Conservation (phyloP, 352 stramenopile species). For the Globisporangium spinosum region DNA sequence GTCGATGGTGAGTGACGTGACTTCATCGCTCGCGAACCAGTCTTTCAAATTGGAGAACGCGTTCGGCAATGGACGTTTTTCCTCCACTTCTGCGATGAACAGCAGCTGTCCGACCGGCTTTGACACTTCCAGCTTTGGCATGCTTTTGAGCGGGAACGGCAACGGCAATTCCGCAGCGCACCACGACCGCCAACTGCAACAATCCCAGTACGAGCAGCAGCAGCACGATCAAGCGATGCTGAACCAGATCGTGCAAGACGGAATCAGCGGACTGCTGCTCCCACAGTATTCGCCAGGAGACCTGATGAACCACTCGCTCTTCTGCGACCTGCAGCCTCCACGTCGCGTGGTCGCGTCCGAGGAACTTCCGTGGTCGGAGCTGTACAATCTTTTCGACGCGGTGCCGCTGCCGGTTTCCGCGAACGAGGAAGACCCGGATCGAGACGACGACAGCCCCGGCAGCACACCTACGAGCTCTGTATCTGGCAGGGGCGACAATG, state of each 20-base stretch:
- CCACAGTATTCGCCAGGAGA: slow-evolving; percentile 31
- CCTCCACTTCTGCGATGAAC: background rate
- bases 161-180: background rate
- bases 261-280: slow-evolving; percentile 18
- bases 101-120: slow-evolving; percentile 28
- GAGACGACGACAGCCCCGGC: slow-evolving; percentile 45
- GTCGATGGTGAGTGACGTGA: slow-evolving; percentile 16
- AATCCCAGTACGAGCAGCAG: slow-evolving; percentile 29
- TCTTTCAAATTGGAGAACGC: slow-evolving; percentile 38
- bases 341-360: slow-evolving; percentile 66
- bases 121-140: slow-evolving; percentile 35
- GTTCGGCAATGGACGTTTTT: slow-evolving; percentile 17
- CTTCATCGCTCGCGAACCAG: slow-evolving; percentile 8
- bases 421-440: slow-evolving; percentile 52
- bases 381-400: slow-evolving; percentile 78
- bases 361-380: slow-evolving; percentile 75
- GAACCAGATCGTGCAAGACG: slow-evolving; percentile 17
- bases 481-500: slow-evolving; percentile 17
- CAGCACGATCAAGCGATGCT: slow-evolving; percentile 15
- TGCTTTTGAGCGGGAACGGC: slow-evolving; percentile 26
- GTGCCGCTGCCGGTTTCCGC: slow-evolving; percentile 33
- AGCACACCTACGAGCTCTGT: slow-evolving; percentile 23
- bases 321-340: slow-evolving; percentile 49
- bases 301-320: slow-evolving; percentile 62
- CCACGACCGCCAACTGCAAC: background rate